These are phyloP conservation scores for Fusarium algeriense DNA, from an alignment of 2,329 filamentous ascomycete species.

Conservation along the genomic window DNA sequence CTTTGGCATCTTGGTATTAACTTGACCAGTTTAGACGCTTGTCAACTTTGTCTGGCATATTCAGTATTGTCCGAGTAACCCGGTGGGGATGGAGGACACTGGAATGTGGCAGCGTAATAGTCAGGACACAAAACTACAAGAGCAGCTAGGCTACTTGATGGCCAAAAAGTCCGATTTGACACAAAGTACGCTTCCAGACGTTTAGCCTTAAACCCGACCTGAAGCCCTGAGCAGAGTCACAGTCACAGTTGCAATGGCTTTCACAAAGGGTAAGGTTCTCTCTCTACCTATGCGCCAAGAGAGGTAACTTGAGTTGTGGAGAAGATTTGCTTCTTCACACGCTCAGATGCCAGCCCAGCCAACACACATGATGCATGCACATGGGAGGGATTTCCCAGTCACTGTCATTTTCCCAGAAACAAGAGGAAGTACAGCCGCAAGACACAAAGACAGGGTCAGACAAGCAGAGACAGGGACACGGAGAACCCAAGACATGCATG, in stretches of 20 bases:
- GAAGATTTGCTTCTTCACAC: not conserved
- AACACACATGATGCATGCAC: not conserved
- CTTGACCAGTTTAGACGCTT: not conserved
- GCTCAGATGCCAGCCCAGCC: not conserved
- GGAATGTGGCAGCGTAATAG: constrained; percentile 20
- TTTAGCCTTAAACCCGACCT: constrained; percentile 1
- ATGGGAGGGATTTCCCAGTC: not conserved
- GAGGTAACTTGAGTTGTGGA: not conserved
- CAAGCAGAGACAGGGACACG: constrained; percentile 1
- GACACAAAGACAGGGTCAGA: not conserved
- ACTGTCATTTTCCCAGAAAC: not conserved
- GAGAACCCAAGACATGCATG: constrained; percentile 24
- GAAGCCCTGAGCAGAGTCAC: not conserved
- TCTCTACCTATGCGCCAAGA: not conserved
- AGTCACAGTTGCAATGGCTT: not conserved
- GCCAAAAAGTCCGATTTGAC: constrained; percentile 5
- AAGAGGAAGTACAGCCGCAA: constrained; percentile 10
- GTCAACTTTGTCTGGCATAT: not conserved
- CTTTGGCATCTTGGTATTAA: not conserved
- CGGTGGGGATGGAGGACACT: not conserved
- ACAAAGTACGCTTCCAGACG: constrained; percentile 1
- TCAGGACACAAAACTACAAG: constrained; percentile 2
- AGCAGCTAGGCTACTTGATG: not conserved
- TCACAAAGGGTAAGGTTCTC: not conserved
- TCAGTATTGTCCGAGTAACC: constrained; percentile 9